A percentile compares a stretch with the other conserved stretches of the same genome.
phyloP scores from a whole-genome alignment of 441 rosid species.

The Croton laevigatus region DNA sequence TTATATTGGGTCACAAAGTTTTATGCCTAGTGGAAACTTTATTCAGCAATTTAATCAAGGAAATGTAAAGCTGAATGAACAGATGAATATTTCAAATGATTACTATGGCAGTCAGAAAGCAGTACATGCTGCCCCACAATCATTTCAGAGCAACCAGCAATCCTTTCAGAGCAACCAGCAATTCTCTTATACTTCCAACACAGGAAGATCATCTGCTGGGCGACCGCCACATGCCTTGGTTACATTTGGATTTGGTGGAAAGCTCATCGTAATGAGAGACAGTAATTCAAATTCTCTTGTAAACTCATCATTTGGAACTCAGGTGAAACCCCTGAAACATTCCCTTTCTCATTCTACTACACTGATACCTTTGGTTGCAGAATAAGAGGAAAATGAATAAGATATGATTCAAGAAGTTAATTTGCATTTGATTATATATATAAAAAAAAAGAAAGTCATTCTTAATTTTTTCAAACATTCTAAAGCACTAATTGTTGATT shows the following conservation, averaged over 20 bases:
- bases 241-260: constrained; percentile 96
- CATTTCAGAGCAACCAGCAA: constrained; percentile 38
- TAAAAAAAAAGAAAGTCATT: background rate
- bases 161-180: constrained; percentile 51
- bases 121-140: constrained; percentile 39
- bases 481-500: constrained; percentile 26
- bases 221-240: constrained; percentile 95
- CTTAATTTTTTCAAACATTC: background rate
- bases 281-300: constrained; percentile 39
- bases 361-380: constrained; percentile 5
- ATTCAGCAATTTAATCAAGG: constrained; percentile 49
- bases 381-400: background rate
- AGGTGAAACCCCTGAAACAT: constrained; percentile 52
- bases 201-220: constrained; percentile 78
- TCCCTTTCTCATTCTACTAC: constrained; percentile 1
- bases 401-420: background rate
- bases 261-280: constrained; percentile 77
- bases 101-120: constrained; percentile 49
- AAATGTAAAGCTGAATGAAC: constrained; percentile 48
- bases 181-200: constrained; percentile 49
- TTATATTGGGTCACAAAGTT: constrained; percentile 38
- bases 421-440: constrained; percentile 1
- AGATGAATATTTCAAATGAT: constrained; percentile 47
- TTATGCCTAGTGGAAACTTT: constrained; percentile 37
- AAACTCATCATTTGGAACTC: constrained; percentile 58